These are phyloP conservation scores for Nyctanthes arbortristis DNA, from an alignment of 257 asterid genomes.

Conservation along the genomic window DNA sequence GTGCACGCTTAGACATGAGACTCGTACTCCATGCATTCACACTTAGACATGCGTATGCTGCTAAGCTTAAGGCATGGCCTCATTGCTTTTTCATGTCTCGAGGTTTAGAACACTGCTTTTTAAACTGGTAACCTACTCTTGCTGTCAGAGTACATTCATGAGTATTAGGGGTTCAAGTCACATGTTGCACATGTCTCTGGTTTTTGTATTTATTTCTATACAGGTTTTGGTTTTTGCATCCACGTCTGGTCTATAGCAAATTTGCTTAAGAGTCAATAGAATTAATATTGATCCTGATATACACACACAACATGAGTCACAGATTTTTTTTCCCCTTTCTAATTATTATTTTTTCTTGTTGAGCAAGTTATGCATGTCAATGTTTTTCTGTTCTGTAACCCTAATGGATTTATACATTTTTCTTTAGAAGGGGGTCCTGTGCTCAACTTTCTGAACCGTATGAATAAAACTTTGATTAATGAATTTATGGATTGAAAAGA, in stretches of 20 bases:
- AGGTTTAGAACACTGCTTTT: no score
- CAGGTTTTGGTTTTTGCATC: not conserved
- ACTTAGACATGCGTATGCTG: no score
- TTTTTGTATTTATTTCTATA: not conserved
- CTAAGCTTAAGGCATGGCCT: no score
- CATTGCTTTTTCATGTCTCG: no score
- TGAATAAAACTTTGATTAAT: slow-evolving; percentile 7
- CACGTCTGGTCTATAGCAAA: not conserved
- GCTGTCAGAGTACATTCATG: not conserved
- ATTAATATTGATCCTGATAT: not conserved
- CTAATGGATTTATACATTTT: not conserved
- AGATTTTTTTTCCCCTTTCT: not conserved
- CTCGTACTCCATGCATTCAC: no score
- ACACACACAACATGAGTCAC: not conserved
- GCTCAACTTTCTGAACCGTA: slow-evolving; percentile 9
- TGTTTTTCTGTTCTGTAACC: not conserved
- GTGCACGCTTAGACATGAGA: no score
- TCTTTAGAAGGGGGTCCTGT: not conserved
- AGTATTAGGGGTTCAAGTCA: not conserved
- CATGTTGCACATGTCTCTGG: not conserved
- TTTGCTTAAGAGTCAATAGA: not conserved
- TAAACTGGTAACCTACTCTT: not conserved
- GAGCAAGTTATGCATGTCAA: not conserved
- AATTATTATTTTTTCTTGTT: no score
- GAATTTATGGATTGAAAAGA: not conserved